Evolutionary conservation across 139 green algal genomes (phyloP).

Genomic region (Coccomyxa sp.): DNA sequence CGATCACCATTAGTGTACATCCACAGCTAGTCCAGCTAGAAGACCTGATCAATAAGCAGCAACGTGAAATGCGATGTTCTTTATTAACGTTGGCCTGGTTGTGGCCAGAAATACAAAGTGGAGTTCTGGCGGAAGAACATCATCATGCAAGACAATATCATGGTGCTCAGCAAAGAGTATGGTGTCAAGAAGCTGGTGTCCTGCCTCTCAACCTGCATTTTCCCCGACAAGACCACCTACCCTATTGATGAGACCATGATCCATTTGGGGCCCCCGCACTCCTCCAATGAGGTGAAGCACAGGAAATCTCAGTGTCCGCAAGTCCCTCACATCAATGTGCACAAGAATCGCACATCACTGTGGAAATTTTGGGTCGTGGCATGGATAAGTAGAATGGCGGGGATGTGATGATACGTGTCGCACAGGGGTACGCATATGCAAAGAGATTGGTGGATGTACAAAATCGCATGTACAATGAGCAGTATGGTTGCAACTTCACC

Average conservation of each 20-base stretch:
- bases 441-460: slow-evolving; percentile 52
- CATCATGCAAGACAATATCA: slow-evolving; percentile 52
- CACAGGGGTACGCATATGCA: slow-evolving; percentile 43
- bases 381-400: background rate
- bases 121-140: slow-evolving; percentile 49
- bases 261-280: slow-evolving; percentile 48
- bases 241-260: slow-evolving; percentile 59
- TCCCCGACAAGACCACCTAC: slow-evolving; percentile 53
- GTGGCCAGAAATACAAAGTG: slow-evolving; percentile 26
- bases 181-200: slow-evolving; percentile 50
- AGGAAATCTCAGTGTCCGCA: background rate
- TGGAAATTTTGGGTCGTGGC: background rate
- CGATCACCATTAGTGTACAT: no score
- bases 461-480: slow-evolving; percentile 6
- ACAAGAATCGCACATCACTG: background rate
- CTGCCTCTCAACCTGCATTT: slow-evolving; percentile 55
- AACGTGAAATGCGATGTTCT: no score
- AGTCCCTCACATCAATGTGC: background rate
- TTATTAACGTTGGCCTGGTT: background rate
- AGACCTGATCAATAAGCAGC: no score
- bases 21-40: no score
- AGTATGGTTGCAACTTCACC: slow-evolving; percentile 60
- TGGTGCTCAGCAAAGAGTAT: slow-evolving; percentile 33
- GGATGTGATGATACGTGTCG: background rate
- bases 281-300: slow-evolving; percentile 28